Evolutionary conservation across 2,329 filamentous ascomycete species (phyloP).

Genomic region (Colletotrichum orchidophilum): DNA sequence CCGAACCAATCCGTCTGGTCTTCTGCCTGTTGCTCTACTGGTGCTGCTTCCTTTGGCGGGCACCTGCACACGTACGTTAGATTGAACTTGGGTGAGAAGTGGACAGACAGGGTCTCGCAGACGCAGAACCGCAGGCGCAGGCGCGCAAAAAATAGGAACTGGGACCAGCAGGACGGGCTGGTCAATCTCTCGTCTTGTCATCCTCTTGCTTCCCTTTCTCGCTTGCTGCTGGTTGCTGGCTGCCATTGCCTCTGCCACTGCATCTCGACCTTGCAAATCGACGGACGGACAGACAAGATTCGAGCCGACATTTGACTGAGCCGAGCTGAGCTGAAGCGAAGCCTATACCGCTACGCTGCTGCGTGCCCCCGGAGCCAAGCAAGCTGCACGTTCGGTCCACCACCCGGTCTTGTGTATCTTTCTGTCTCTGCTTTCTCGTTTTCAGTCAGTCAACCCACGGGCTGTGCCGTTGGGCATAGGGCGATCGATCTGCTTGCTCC

Average conservation of each 20-base stretch:
- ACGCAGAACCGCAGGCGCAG: slow-evolving; percentile 10
- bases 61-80: slow-evolving; percentile 20
- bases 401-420: slow-evolving; percentile 15
- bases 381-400: slow-evolving; percentile 15
- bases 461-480: slow-evolving; percentile 17
- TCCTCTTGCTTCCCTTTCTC: slow-evolving; percentile 21
- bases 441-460: slow-evolving; percentile 14
- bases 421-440: slow-evolving; percentile 12
- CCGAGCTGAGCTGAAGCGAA: slow-evolving; percentile 6
- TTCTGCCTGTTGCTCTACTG: slow-evolving; percentile 28
- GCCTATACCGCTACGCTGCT: background rate
- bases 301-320: background rate
- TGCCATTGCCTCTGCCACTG: slow-evolving; percentile 4
- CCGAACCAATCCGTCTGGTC: slow-evolving; percentile 6
- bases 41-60: slow-evolving; percentile 21
- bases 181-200: slow-evolving; percentile 18
- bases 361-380: background rate
- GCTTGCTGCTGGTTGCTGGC: slow-evolving; percentile 16
- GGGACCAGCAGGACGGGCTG: slow-evolving; percentile 25
- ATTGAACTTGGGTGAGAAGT: slow-evolving; percentile 28
- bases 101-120: slow-evolving; percentile 23
- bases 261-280: slow-evolving; percentile 1
- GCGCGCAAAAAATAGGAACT: slow-evolving; percentile 32
- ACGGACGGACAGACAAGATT: slow-evolving; percentile 10
- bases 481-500: background rate